Conservation (phyloP, 495 filamentous ascomycete species). For the Podospora pseudopauciseta region DNA sequence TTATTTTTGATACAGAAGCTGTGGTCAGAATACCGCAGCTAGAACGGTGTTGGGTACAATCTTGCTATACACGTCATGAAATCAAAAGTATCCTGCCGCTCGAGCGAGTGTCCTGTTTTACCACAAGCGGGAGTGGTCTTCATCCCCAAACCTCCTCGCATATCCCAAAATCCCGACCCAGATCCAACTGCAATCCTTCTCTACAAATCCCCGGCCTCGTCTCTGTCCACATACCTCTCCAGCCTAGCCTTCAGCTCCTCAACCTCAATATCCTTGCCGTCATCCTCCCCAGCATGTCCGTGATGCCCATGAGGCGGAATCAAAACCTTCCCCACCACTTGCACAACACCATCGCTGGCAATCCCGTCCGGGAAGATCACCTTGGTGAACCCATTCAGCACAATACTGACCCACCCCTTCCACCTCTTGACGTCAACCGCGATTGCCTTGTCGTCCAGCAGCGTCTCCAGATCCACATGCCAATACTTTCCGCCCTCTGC, state of each 20-base stretch:
- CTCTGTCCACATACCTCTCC: slow-evolving; percentile 25
- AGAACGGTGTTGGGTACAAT: not conserved
- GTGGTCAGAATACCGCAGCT: not conserved
- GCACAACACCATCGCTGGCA: slow-evolving; percentile 70
- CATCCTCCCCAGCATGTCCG: slow-evolving; percentile 21
- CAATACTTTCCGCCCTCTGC: slow-evolving; percentile 22
- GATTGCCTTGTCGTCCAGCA: slow-evolving; percentile 57
- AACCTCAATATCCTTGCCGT: slow-evolving; percentile 22
- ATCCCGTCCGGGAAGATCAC: slow-evolving; percentile 64
- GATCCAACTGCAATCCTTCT: not conserved
- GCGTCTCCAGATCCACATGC: slow-evolving; percentile 65
- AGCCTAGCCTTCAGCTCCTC: slow-evolving; percentile 30
- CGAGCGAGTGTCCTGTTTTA: not conserved
- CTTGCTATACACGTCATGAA: not conserved
- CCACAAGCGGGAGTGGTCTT: not conserved
- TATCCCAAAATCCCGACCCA: not conserved
- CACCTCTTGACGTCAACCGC: slow-evolving; percentile 64
- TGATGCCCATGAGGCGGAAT: slow-evolving; percentile 62
- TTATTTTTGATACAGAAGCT: not conserved
- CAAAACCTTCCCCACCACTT: slow-evolving; percentile 65
- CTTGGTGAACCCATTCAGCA: slow-evolving; percentile 62
- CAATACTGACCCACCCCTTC: slow-evolving; percentile 59
- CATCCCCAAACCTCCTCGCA: not conserved
- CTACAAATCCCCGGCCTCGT: slow-evolving; percentile 19
- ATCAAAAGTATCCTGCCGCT: not conserved